Percentiles rank a stretch among this genome's conserved stretches.
Conservation (phyloP, 345 rosid genomes). For the Zanthoxylum bungeanum region DNA sequence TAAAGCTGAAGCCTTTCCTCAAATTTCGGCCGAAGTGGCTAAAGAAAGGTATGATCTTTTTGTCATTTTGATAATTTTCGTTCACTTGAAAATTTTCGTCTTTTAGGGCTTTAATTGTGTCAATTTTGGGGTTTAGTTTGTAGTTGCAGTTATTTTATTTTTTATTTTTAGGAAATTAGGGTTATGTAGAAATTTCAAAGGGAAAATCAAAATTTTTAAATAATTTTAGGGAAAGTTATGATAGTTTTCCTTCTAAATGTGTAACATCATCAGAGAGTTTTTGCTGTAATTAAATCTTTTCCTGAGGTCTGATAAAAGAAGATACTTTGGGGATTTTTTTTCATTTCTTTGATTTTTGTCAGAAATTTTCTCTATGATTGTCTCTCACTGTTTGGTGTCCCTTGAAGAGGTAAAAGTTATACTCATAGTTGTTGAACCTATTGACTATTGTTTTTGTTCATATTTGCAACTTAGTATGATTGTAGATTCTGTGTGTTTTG, state of each 20-base stretch:
- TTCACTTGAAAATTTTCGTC: background rate
- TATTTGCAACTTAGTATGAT: background rate
- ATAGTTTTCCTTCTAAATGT: background rate
- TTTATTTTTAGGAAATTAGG: background rate
- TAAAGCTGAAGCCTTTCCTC: slow-evolving; percentile 27
- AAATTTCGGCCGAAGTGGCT: slow-evolving; percentile 30
- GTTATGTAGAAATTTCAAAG: background rate
- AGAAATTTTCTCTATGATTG: background rate
- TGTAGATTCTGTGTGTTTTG: background rate
- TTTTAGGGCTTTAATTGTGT: slow-evolving; percentile 8
- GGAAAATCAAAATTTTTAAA: background rate
- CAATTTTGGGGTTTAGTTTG: slow-evolving; percentile 10
- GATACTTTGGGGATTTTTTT: background rate
- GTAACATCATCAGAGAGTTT: background rate
- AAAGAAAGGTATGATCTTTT: slow-evolving; percentile 61
- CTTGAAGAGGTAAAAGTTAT: background rate
- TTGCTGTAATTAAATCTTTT: background rate
- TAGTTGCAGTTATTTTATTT: background rate
- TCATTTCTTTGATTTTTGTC: background rate
- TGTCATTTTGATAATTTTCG: background rate
- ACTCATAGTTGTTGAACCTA: background rate
- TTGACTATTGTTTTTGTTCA: background rate
- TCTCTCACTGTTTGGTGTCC: background rate
- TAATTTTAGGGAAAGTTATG: background rate
- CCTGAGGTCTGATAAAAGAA: background rate